Conservation (phyloP, 768 basidiomycete genomes). For the Suillus fuscotomentosus region DNA sequence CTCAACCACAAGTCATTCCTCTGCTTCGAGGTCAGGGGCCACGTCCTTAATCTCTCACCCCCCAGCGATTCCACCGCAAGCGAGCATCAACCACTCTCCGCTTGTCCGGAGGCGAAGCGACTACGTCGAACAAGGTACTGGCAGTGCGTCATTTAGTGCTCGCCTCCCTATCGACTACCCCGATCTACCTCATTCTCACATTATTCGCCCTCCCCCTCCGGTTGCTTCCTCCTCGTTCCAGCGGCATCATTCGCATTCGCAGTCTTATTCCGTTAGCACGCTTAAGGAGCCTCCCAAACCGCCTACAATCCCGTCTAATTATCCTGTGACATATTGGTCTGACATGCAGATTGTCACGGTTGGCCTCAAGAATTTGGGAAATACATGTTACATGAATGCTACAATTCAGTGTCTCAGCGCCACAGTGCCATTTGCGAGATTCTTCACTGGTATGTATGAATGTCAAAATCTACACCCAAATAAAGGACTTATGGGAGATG, state of each 20-base stretch:
- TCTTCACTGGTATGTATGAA: constrained; percentile 86
- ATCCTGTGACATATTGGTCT: constrained; percentile 82
- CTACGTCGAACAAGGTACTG: constrained; percentile 66
- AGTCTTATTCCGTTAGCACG: constrained; percentile 32
- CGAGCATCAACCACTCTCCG: constrained; percentile 79
- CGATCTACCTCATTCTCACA: constrained; percentile 55
- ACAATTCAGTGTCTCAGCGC: constrained; percentile 96
- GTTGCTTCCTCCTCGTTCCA: constrained; percentile 70
- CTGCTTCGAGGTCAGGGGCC: constrained; percentile 26
- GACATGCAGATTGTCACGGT: constrained; percentile 77
- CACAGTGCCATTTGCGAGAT: constrained; percentile 88
- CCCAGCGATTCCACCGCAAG: constrained; percentile 71
- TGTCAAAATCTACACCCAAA: not conserved
- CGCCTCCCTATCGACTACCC: constrained; percentile 79
- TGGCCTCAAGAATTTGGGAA: constrained; percentile 92
- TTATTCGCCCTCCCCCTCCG: constrained; percentile 77
- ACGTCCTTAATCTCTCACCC: constrained; percentile 41
- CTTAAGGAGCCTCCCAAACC: constrained; percentile 46
- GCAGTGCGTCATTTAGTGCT: constrained; percentile 28
- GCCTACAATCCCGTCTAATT: constrained; percentile 71
- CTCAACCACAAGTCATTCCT: constrained; percentile 36
- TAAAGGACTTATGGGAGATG: constrained; percentile 1
- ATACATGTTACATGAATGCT: constrained; percentile 99
- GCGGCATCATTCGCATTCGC: constrained; percentile 62
- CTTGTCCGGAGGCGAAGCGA: constrained; percentile 73